Conservation (phyloP, 2,329 filamentous ascomycete species). For the Beauveria pseudobassiana region DNA sequence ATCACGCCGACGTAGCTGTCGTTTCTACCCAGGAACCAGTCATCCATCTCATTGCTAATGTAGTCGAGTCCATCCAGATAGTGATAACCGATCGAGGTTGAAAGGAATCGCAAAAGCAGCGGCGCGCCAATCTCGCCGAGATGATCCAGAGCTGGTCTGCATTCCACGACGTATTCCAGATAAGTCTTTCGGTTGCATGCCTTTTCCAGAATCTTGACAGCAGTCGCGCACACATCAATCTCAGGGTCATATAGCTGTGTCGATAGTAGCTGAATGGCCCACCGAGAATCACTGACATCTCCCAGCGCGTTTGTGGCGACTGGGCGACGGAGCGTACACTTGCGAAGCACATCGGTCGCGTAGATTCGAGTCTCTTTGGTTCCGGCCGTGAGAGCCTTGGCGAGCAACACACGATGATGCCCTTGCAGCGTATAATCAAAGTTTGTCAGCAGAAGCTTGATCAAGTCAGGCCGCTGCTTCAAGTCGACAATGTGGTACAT, state of each 20-base stretch:
- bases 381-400: slow-evolving; percentile 86
- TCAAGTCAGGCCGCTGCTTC: slow-evolving; percentile 82
- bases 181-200: slow-evolving; percentile 89
- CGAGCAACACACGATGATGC: slow-evolving; percentile 85
- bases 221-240: slow-evolving; percentile 90
- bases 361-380: slow-evolving; percentile 89
- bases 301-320: slow-evolving; percentile 26
- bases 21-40: slow-evolving; percentile 96
- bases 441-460: slow-evolving; percentile 79
- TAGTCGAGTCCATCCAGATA: slow-evolving; percentile 96
- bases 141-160: slow-evolving; percentile 87
- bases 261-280: slow-evolving; percentile 95
- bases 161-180: slow-evolving; percentile 94
- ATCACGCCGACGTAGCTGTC: slow-evolving; percentile 93
- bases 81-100: slow-evolving; percentile 94
- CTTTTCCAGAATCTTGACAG: slow-evolving; percentile 95
- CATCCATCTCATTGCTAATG: slow-evolving; percentile 99
- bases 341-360: slow-evolving; percentile 76
- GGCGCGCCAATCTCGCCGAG: slow-evolving; percentile 95
- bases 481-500: slow-evolving; percentile 97
- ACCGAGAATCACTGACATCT: slow-evolving; percentile 65
- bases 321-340: slow-evolving; percentile 61
- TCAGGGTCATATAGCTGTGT: slow-evolving; percentile 97
- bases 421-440: slow-evolving; percentile 88
- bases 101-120: slow-evolving; percentile 82